A percentile compares a stretch with the other conserved stretches of the same genome.
These are phyloP conservation scores for Neltuma alba DNA, from an alignment of 306 rosid genomes.

Conservation along the genomic window DNA sequence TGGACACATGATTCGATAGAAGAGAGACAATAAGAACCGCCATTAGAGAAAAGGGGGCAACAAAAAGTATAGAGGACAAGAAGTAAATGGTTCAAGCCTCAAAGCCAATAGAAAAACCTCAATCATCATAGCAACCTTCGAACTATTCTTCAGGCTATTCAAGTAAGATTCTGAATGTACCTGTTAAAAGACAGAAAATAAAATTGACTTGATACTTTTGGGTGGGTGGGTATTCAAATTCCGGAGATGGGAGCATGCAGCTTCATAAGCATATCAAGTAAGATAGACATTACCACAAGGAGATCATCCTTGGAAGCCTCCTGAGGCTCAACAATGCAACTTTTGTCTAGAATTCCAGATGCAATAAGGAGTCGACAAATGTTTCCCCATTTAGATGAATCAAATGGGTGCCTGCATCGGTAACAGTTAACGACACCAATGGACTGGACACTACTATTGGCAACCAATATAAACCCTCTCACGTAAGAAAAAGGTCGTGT, in stretches of 20 bases:
- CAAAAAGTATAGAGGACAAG: slow-evolving; percentile 7
- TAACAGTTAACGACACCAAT: neutral
- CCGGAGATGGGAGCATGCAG: neutral
- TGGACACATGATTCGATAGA: neutral
- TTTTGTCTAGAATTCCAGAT: slow-evolving; percentile 53
- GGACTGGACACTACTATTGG: neutral
- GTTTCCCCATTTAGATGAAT: slow-evolving; percentile 90
- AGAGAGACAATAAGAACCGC: neutral
- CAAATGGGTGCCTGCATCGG: slow-evolving; percentile 85
- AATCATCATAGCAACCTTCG: slow-evolving; percentile 73
- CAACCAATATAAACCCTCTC: neutral
- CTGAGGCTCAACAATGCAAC: slow-evolving; percentile 66
- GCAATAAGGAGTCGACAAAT: slow-evolving; percentile 61
- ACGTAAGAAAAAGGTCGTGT: neutral
- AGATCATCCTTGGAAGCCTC: slow-evolving; percentile 87
- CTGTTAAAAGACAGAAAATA: slow-evolving; percentile 41
- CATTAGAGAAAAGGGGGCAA: slow-evolving; percentile 5
- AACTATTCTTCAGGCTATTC: slow-evolving; percentile 71
- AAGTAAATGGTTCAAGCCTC: neutral
- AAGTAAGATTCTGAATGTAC: slow-evolving; percentile 82
- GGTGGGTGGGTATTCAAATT: neutral
- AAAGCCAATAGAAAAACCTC: slow-evolving; percentile 55
- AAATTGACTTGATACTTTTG: slow-evolving; percentile 14
- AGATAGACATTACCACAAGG: slow-evolving; percentile 68
- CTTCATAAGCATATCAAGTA: neutral